Evolutionary conservation across 176 grass and related monocot species (phyloP), one percentile per base, ranked within the genome.

Genomic region (Poa pratensis): DNA sequence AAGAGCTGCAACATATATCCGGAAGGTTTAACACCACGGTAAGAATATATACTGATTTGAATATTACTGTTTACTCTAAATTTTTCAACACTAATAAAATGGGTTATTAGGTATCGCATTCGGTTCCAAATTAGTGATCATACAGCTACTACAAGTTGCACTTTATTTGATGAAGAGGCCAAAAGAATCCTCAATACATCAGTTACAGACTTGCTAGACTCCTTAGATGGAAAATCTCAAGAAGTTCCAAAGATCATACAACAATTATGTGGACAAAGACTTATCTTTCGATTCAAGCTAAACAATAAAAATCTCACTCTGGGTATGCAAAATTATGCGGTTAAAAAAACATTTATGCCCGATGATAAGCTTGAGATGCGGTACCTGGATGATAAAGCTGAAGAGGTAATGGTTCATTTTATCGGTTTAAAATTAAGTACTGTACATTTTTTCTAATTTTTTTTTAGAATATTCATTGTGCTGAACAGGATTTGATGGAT

Each of bases 161-260:
- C 40, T 80, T 20, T 77, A 57, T 58, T 77, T 77, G 30, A 77
- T 22, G 58, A 64, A 10, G 59, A 64, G 15, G 77, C 77, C 2
- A 26, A 55, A 65, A 49, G 5, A 7, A 49, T 65, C 15, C 59
- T 65, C 9, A 30, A 43, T 43, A 80, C 7, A 80, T 27, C 48
- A 27, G 5, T 59, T 34, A 30, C 46, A 17, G 3, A 20, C 5
- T 20, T 65, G 17, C 59, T 62, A 0, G 23, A 80, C 12, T 13
- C 17, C 13, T 6, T 53, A 24, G 26, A 32, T 75, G 48, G 46
- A 6, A 75, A 75, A 53, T 53, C 26, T 6, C 8, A 53, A 5
- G 26, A 53, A 32, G 5, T 53, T 53, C 48, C 26, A 5, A 53
- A 75, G 4, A 26, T 75, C 18, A 75, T 75, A 32, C 73, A 75